Evolutionary conservation across 768 basidiomycete species (phyloP).

Genomic region (Crassisporium funariophilum): DNA sequence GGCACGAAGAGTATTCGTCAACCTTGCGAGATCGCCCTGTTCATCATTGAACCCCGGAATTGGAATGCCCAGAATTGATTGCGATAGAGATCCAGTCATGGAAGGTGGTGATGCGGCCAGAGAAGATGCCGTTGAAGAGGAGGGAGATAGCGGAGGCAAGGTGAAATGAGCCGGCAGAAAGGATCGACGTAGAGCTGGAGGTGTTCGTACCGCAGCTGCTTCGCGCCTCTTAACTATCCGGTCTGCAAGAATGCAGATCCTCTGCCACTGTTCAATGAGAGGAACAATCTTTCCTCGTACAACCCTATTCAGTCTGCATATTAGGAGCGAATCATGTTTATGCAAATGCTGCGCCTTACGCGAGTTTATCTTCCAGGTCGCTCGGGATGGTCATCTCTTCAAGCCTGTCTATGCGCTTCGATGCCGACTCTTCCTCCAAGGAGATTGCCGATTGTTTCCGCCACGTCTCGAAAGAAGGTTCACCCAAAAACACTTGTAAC

Average conservation of each 20-base stretch:
- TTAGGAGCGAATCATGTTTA: constrained; percentile 1
- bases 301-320: constrained; percentile 43
- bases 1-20: constrained; percentile 81
- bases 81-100: constrained; percentile 33
- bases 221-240: constrained; percentile 88
- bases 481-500: constrained; percentile 78
- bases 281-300: constrained; percentile 76
- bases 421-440: constrained; percentile 85
- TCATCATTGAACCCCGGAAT: constrained; percentile 23
- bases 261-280: constrained; percentile 90
- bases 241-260: constrained; percentile 84
- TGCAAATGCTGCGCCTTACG: constrained; percentile 41
- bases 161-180: constrained; percentile 72
- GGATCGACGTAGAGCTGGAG: constrained; percentile 62
- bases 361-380: constrained; percentile 89
- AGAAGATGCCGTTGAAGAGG: constrained; percentile 39
- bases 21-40: constrained; percentile 81
- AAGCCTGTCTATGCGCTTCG: constrained; percentile 74
- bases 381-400: constrained; percentile 94
- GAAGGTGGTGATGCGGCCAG: constrained; percentile 34
- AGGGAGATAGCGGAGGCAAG: constrained; percentile 48
- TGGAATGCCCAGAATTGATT: constrained; percentile 33
- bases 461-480: constrained; percentile 86
- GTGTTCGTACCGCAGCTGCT: constrained; percentile 85
- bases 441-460: constrained; percentile 76